Evolutionary conservation across 345 rosid species (phyloP), one percentile per base, ranked within the genome.

Genomic region (Noccaea caerulescens): DNA sequence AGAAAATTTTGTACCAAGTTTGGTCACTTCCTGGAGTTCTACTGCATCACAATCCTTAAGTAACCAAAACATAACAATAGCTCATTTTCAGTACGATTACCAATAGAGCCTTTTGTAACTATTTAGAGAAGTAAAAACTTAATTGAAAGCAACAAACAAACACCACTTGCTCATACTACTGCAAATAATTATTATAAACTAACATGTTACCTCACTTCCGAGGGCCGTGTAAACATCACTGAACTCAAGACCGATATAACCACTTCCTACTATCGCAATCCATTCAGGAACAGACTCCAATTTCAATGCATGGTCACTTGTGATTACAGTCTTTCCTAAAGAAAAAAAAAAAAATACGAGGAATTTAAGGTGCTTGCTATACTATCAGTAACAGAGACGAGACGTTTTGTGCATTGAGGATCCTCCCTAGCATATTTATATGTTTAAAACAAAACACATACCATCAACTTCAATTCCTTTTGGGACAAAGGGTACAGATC

Each of bases 221-320:
- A 92, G 93, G 69, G 99, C 99, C 68, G 99, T 94, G 78, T 92
- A 94, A 36, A 94, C 99, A 81, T 94, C 99, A 79, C 99, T 92
- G 79, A 94, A 94, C 85, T 92, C 99, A 12, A 94, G 96, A 77
- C 99, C 99, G 77, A 94, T 94, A 73, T 94, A 94, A 71, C 99
- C 99, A 84, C 98, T 94, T 78, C 99, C 99, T 4, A 95, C 91
- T 52, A 95, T 95, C 12, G 96, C 97, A 72, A 95, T 88, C 99
- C 99, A 95, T 55, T 92, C 97, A 54, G 99, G 99, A 33, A 95
- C 97, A 63, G 67, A 69, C 83, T 95, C 99, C 85, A 95, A 79
- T 60, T 95, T 95, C 66, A 95, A 88, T 8, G 99, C 99, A 83
- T 95, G 98, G 80, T 95, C 99, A 65, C 99, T 95, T 39, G 99